Percentiles rank a stretch among this genome's conserved stretches.
These are phyloP conservation scores for Colletotrichum sansevieriae DNA, from an alignment of 2,329 filamentous ascomycete species.

Conservation along the genomic window DNA sequence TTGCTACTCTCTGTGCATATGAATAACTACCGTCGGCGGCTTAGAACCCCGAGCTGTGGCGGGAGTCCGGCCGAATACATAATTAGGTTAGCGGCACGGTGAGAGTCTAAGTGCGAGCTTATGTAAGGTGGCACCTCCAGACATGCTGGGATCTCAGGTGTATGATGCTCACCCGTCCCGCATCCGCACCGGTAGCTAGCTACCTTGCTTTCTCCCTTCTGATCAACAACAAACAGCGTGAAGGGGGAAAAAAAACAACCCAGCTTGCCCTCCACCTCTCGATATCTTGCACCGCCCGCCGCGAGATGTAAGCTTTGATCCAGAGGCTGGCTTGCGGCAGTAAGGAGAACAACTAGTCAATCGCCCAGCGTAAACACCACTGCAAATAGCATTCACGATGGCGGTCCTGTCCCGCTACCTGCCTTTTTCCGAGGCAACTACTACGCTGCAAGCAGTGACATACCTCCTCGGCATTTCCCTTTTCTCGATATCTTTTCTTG, in stretches of 20 bases:
- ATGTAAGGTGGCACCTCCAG: conserved; percentile 33
- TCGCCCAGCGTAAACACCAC: conserved; percentile 26
- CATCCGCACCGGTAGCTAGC: conserved; percentile 32
- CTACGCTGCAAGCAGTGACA: conserved; percentile 73
- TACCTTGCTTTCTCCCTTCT: conserved; percentile 34
- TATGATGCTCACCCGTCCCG: conserved; percentile 38
- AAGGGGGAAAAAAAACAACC: neutral
- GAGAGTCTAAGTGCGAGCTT: conserved; percentile 19
- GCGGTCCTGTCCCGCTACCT: conserved; percentile 59
- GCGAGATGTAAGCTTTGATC: conserved; percentile 38
- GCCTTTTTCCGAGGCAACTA: conserved; percentile 72
- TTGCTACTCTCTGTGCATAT: neutral
- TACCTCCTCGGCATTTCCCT: conserved; percentile 87
- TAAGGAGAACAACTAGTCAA: conserved; percentile 27
- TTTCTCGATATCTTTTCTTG: conserved; percentile 90
- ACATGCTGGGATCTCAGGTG: conserved; percentile 28
- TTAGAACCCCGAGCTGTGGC: conserved; percentile 3
- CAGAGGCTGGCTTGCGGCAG: conserved; percentile 34
- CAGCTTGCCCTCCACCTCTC: neutral
- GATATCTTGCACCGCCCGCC: conserved; percentile 8
- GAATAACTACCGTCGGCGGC: neutral
- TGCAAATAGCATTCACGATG: conserved; percentile 25
- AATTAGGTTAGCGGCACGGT: conserved; percentile 17
- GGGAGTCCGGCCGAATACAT: conserved; percentile 26
- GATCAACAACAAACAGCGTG: conserved; percentile 37